Conservation (phyloP, 805 yeast genomes). For the Candida sithepensis region DNA sequence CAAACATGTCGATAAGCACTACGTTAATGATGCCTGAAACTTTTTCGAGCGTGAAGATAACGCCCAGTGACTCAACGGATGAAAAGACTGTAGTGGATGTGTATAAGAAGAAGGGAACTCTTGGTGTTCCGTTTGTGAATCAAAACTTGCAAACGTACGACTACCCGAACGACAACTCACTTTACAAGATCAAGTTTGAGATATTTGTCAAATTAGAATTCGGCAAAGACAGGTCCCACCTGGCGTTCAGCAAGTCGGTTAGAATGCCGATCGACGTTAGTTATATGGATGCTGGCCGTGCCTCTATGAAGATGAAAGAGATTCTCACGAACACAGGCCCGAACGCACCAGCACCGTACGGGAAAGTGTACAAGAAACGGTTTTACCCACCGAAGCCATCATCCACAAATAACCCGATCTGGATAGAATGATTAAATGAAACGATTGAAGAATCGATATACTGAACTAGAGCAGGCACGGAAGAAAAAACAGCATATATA, state of each 20-base stretch:
- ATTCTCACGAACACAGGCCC: neutral
- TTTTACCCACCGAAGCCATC: neutral
- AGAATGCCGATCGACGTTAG: neutral
- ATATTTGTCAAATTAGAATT: neutral
- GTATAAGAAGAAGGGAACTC: neutral
- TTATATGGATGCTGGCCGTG: neutral
- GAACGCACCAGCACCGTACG: neutral
- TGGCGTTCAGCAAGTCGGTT: neutral
- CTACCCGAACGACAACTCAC: neutral
- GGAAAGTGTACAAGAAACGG: neutral
- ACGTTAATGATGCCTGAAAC: neutral
- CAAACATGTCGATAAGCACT: neutral
- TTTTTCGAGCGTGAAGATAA: neutral
- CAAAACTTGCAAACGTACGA: neutral
- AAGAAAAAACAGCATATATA: too few relatives aligned
- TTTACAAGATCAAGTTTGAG: conserved; percentile 1
- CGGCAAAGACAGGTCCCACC: neutral
- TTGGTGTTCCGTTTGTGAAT: conserved; percentile 1
- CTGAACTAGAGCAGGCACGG: too few relatives aligned
- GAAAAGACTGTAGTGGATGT: conserved; percentile 1
- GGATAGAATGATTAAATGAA: neutral
- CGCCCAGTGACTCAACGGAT: neutral
- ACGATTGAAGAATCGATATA: too few relatives aligned
- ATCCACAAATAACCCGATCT: neutral
- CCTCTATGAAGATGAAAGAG: neutral